Base-by-base conservation (phyloP, 805 yeast genomes). In the Ogataea zsoltii region DNA sequence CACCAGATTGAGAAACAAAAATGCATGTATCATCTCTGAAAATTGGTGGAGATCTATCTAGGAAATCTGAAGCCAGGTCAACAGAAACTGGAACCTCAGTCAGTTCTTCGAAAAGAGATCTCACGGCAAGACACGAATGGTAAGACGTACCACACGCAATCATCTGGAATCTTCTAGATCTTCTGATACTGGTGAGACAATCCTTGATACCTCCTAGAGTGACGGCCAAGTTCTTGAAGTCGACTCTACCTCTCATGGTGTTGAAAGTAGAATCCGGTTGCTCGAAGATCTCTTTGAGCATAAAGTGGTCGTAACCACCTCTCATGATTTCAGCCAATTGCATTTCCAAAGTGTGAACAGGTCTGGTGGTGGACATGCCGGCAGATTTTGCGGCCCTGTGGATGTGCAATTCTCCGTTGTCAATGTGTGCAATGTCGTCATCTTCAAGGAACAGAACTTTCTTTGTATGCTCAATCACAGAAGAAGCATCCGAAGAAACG, bases 121-220 rank as follows among this genome's bases (percentile, higher is more conserved):
- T 83, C 17, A 96, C 92, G 16, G 99, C 99, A 65, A 94, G 72
- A 75, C 99, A 94, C 14, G 99, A 94, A 71, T 94, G 99, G 66
- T 91, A 94, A 0, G 99, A 94, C 6, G 99, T 94, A 73, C 99
- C 99, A 73, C 99, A 94, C 2, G 99, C 99, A 71, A 94, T 88
- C 98, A 94, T 94, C 49, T 91, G 88, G 60, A 94, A 79, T 70
- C 99, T 82, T 71, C 97, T 83, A 58, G 97, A 90, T 63, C 97
- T 82, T 71, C 98, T 82, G 52, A 94, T 88, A 37, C 94, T 87
- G 23, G 94, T 82, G 52, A 94, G 74, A 78, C 83, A 88, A 13
- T 85, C 76, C 57, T 85, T 81, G 61, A 94, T 77, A 33, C 99
- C 99, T 62, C 99, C 99, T 50, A 94, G 76, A 55, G 79, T 86